These are phyloP conservation scores for Aspergillus texensis DNA, from an alignment of 2,329 filamentous ascomycete species.

Conservation along the genomic window DNA sequence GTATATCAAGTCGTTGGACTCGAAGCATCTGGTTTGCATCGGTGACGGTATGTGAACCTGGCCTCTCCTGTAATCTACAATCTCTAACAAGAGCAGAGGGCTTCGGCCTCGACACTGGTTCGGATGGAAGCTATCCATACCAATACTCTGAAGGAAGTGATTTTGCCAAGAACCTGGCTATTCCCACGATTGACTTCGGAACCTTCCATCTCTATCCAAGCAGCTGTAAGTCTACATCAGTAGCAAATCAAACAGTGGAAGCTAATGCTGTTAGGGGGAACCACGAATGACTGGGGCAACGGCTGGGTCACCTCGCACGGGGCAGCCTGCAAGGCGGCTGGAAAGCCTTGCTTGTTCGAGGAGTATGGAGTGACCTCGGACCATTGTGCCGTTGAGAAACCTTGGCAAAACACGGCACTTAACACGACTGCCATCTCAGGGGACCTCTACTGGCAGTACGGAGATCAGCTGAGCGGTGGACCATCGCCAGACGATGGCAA, in stretches of 20 bases:
- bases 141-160: conserved; percentile 54
- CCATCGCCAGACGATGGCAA: conserved; percentile 34
- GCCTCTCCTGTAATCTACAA: neutral
- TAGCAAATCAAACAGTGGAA: neutral
- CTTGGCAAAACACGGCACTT: conserved; percentile 41
- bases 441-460: conserved; percentile 46
- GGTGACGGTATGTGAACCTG: conserved; percentile 50
- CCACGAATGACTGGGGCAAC: conserved; percentile 47
- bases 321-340: conserved; percentile 36
- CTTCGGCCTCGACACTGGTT: conserved; percentile 50
- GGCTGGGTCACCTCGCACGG: conserved; percentile 53
- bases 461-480: conserved; percentile 33
- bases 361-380: conserved; percentile 40
- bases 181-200: conserved; percentile 59
- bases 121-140: conserved; percentile 59
- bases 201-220: conserved; percentile 57
- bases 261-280: conserved; percentile 32
- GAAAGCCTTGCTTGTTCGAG: conserved; percentile 47
- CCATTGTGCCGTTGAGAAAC: conserved; percentile 31
- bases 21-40: conserved; percentile 63
- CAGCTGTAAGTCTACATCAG: conserved; percentile 41
- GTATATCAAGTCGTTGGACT: conserved; percentile 67
- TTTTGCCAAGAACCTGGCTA: conserved; percentile 55
- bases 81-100: conserved; percentile 50
- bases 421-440: conserved; percentile 36